A percentile compares a stretch with the other conserved stretches of the same genome.
These are phyloP conservation scores for Mitragyna speciosa DNA, from an alignment of 257 asterid genomes.

Conservation along the genomic window DNA sequence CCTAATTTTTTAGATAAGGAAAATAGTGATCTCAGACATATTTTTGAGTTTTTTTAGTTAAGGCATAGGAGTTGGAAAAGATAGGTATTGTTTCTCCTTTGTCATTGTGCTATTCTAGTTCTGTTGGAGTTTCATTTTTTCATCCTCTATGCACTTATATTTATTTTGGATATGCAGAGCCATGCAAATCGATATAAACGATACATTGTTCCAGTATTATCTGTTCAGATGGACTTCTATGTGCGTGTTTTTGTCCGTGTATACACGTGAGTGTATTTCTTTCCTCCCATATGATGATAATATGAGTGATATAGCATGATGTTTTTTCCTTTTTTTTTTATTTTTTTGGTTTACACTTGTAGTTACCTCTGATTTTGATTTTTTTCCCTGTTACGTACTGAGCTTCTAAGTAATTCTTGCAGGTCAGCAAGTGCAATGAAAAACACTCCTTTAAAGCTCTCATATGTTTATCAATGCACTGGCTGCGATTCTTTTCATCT, in stretches of 20 bases:
- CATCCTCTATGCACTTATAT: neutral
- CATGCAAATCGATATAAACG: conserved; percentile 98
- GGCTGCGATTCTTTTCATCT: conserved; percentile 98
- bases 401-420: conserved; percentile 34
- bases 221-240: conserved; percentile 96
- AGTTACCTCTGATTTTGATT: neutral
- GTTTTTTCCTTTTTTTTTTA: too few species aligned
- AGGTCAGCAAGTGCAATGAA: conserved; percentile 97
- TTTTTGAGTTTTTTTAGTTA: neutral
- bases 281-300: conserved; percentile 3
- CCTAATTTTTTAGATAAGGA: neutral
- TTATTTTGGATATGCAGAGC: conserved; percentile 53
- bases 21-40: neutral
- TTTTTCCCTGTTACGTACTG: conserved; percentile 10
- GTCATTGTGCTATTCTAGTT: neutral
- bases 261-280: conserved; percentile 63
- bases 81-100: neutral
- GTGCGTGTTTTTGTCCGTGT: conserved; percentile 93
- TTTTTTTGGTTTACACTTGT: neutral
- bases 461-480: conserved; percentile 89
- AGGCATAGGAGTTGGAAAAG: neutral
- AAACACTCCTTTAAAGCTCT: conserved; percentile 89
- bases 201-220: conserved; percentile 85
- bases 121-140: neutral
- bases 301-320: neutral